Evolutionary conservation across 345 rosid species (phyloP).

Genomic region (Abelmoschus esculentus): DNA sequence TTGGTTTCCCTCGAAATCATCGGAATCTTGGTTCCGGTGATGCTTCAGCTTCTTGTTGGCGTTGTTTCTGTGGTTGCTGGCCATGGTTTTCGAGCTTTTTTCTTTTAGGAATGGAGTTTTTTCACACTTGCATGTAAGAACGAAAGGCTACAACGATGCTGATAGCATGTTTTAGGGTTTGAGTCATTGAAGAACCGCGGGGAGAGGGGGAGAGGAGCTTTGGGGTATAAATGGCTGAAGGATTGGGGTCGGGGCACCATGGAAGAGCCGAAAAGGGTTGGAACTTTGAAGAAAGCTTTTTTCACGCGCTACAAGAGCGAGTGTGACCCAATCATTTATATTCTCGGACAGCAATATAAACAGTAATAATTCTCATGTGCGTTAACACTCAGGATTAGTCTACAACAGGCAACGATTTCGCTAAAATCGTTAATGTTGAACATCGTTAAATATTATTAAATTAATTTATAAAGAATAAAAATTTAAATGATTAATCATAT

Average conservation of each 20-base stretch:
- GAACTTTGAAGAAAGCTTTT: not conserved
- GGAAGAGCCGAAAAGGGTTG: not conserved
- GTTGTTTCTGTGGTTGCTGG: slow-evolving; percentile 9
- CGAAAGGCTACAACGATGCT: not conserved
- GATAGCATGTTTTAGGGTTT: not conserved
- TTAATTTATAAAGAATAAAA: too few relatives aligned
- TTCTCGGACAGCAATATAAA: not conserved
- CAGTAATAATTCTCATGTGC: not conserved
- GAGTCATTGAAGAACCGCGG: not conserved
- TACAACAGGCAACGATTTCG: too few relatives aligned
- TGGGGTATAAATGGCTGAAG: slow-evolving; percentile 1
- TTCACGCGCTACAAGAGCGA: slow-evolving; percentile 6
- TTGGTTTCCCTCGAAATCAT: slow-evolving; percentile 36
- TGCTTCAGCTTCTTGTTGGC: slow-evolving; percentile 10
- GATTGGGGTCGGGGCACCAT: not conserved
- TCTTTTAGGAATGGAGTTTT: not conserved
- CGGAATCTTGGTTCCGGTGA: slow-evolving; percentile 27
- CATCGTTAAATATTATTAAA: too few relatives aligned
- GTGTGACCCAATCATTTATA: not conserved
- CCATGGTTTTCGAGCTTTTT: slow-evolving; percentile 17
- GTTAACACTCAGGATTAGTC: too few relatives aligned
- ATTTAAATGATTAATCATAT: too few relatives aligned
- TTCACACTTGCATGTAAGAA: slow-evolving; percentile 2
- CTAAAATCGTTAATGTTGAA: too few relatives aligned
- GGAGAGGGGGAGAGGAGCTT: not conserved